phyloP scores from a whole-genome alignment of 257 asterid species.

The Schizonepeta tenuifolia region DNA sequence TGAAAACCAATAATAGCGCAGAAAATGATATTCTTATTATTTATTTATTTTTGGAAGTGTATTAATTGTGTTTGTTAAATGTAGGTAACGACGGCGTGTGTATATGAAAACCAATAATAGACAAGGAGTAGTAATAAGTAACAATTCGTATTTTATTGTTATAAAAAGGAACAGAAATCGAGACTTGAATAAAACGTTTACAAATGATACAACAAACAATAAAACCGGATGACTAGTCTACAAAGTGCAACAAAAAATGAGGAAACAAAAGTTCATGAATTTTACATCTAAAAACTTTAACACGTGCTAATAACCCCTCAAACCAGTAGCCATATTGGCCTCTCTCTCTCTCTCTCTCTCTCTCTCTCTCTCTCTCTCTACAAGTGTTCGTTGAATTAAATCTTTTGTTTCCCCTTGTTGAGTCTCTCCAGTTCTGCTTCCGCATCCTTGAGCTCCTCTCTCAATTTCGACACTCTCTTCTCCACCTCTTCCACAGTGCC shows the following conservation, averaged over 20 bases:
- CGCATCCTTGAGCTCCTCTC: constrained; percentile 63
- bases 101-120: too few species aligned
- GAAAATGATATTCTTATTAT: too few species aligned
- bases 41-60: too few species aligned
- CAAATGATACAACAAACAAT: constrained; percentile 14
- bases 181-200: not conserved
- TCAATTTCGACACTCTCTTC: constrained; percentile 60
- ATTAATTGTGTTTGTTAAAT: too few species aligned
- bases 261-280: not conserved
- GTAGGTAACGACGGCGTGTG: too few species aligned
- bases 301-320: not conserved
- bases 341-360: not conserved
- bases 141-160: too few species aligned
- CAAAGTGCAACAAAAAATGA: not conserved
- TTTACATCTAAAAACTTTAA: not conserved
- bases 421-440: constrained; percentile 70
- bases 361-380: not conserved
- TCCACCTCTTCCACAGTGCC: constrained; percentile 73
- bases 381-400: constrained; percentile 27
- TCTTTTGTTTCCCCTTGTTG: constrained; percentile 79
- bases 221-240: not conserved
- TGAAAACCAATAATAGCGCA: too few species aligned
- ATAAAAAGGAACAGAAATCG: too few species aligned
- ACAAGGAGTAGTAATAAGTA: too few species aligned
- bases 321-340: too few species aligned